Conservation (phyloP, 306 rosid genomes). For the Quercus engelmannii region DNA sequence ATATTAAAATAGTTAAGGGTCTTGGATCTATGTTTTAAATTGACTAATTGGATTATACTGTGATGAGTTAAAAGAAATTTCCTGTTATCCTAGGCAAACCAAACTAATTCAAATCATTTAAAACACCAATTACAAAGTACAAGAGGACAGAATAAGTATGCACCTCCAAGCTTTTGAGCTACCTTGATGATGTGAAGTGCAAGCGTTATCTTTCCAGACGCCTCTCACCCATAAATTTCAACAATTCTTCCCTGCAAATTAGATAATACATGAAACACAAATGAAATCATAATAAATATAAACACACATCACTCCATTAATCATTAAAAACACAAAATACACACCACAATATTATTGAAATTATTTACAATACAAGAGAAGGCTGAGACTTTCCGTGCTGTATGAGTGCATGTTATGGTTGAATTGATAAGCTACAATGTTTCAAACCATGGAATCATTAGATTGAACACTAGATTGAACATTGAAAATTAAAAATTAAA, state of each 20-base stretch:
- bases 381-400: too few relatives aligned
- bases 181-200: slow-evolving; percentile 85
- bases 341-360: too few relatives aligned
- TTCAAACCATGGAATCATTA: too few relatives aligned
- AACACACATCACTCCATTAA: too few relatives aligned
- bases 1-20: background rate
- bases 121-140: background rate
- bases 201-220: slow-evolving; percentile 87
- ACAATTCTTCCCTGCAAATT: slow-evolving; percentile 73
- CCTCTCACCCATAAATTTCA: slow-evolving; percentile 87
- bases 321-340: too few relatives aligned
- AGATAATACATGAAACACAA: too few relatives aligned
- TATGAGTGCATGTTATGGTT: too few relatives aligned
- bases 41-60: background rate
- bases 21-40: background rate
- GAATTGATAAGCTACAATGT: too few relatives aligned
- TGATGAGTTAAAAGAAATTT: background rate
- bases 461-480: too few relatives aligned
- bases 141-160: background rate
- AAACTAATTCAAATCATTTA: background rate
- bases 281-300: too few relatives aligned
- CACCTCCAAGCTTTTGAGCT: slow-evolving; percentile 92
- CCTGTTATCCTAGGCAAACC: background rate
- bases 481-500: too few relatives aligned
- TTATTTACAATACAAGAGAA: too few relatives aligned